A percentile compares a stretch with the other conserved stretches of the same genome.
These are phyloP conservation scores for Aspergillus pseudoterreus DNA, from an alignment of 2,329 filamentous ascomycete genomes.

Conservation along the genomic window DNA sequence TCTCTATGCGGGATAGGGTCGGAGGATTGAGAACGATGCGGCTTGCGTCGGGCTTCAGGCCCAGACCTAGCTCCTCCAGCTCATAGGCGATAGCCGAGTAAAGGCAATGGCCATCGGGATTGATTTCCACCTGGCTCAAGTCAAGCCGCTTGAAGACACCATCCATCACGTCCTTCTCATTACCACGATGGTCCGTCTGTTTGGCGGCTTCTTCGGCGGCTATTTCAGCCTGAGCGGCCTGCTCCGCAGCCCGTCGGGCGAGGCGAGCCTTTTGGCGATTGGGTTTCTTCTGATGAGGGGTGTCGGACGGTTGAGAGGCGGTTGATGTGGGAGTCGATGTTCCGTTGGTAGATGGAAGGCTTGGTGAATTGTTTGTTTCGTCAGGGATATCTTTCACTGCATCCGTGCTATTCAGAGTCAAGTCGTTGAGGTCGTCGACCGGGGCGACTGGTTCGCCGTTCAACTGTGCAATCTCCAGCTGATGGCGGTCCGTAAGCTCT, in stretches of 20 bases:
- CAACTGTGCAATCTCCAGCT: constrained; percentile 47
- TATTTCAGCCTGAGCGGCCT: constrained; percentile 63
- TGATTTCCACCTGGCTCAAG: constrained; percentile 73
- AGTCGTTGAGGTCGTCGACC: constrained; percentile 28
- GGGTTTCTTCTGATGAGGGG: constrained; percentile 60
- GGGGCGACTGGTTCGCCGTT: constrained; percentile 31
- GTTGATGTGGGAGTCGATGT: constrained; percentile 10
- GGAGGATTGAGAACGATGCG: constrained; percentile 29
- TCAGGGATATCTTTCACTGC: constrained; percentile 5
- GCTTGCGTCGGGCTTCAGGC: constrained; percentile 34
- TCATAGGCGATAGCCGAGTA: constrained; percentile 91
- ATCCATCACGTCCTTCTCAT: constrained; percentile 69
- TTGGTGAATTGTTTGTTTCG: constrained; percentile 2
- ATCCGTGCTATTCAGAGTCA: constrained; percentile 27
- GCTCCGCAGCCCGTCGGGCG: constrained; percentile 81
- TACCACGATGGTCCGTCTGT: constrained; percentile 68
- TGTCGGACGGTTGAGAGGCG: constrained; percentile 11
- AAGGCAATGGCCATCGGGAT: constrained; percentile 89
- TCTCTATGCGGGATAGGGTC: constrained; percentile 29
- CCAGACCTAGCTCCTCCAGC: constrained; percentile 51
- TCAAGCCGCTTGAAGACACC: constrained; percentile 60
- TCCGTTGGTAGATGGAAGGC: constrained; percentile 4
- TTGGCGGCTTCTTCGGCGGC: constrained; percentile 72
- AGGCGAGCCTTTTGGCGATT: constrained; percentile 90
- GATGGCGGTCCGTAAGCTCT: constrained; percentile 54